Conservation (phyloP, 306 rosid species). For the Purshia tridentata region DNA sequence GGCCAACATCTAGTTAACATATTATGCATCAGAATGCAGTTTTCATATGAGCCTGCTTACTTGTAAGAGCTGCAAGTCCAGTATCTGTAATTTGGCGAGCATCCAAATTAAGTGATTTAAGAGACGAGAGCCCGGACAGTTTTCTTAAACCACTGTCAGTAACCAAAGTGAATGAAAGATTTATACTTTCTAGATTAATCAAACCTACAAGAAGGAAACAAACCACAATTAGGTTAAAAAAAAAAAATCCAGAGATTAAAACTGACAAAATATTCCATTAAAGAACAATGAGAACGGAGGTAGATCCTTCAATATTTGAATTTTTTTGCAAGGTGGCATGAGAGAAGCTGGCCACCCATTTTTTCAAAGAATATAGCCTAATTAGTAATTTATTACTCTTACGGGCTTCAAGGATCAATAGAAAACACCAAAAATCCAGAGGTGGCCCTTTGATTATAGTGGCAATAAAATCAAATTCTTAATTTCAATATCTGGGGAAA, state of each 20-base stretch:
- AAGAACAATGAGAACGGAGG: neutral
- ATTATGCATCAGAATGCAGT: neutral
- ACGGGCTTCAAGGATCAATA: neutral
- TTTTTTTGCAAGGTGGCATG: neutral
- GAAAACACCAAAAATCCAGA: neutral
- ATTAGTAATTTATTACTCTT: neutral
- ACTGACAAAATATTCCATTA: neutral
- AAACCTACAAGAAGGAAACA: conserved; percentile 57
- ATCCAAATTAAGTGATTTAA: conserved; percentile 94
- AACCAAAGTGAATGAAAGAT: conserved; percentile 79
- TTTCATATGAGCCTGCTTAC: conserved; percentile 43
- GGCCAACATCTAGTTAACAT: neutral
- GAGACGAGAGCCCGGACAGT: conserved; percentile 74
- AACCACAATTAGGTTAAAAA: conserved; percentile 8
- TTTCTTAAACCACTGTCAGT: conserved; percentile 66
- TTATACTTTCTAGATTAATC: conserved; percentile 72
- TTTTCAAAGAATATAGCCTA: neutral
- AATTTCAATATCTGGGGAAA: neutral
- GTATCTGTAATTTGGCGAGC: conserved; percentile 75
- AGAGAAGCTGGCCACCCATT: neutral
- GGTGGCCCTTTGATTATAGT: neutral
- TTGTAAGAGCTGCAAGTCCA: conserved; percentile 76
- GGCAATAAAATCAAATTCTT: neutral
- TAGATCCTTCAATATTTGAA: neutral
- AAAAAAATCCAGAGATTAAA: conserved; percentile 11